Evolutionary conservation across 805 yeast species (phyloP).

Genomic region (Saturnispora quitensis): DNA sequence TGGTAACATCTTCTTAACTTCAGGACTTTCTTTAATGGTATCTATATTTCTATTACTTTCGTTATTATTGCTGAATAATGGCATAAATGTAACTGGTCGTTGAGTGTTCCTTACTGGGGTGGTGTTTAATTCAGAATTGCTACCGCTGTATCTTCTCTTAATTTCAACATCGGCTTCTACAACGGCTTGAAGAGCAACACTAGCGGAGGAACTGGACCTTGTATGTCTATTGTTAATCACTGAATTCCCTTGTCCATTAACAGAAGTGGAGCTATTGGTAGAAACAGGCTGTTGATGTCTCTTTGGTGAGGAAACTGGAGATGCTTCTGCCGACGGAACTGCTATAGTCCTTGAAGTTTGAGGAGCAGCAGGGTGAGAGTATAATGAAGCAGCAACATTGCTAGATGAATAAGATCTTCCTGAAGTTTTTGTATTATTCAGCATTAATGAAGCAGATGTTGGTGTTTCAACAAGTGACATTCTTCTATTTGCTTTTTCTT

Average conservation of each 20-base stretch:
- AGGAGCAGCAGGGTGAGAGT: constrained; percentile 54
- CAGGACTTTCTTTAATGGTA: constrained; percentile 40
- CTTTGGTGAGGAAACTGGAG: constrained; percentile 22
- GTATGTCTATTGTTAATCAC: constrained; percentile 6
- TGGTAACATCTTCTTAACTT: constrained; percentile 17
- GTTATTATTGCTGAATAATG: constrained; percentile 15
- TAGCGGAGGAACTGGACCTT: constrained; percentile 43
- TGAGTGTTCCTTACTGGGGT: constrained; percentile 12
- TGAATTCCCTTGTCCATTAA: neutral
- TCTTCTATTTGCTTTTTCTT: constrained; percentile 28
- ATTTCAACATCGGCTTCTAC: constrained; percentile 48
- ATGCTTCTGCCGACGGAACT: constrained; percentile 20
- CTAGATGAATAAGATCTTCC: constrained; percentile 32
- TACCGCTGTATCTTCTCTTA: constrained; percentile 26
- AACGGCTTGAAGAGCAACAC: constrained; percentile 63
- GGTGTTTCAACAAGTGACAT: constrained; percentile 38
- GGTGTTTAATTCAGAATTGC: constrained; percentile 13
- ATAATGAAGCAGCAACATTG: constrained; percentile 29
- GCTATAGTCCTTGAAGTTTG: constrained; percentile 44
- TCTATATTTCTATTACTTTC: constrained; percentile 24
- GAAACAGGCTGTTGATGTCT: constrained; percentile 9
- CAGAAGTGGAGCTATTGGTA: neutral
- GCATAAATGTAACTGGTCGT: constrained; percentile 27
- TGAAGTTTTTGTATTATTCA: constrained; percentile 21
- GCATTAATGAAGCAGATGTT: constrained; percentile 32